A percentile compares a stretch with the other conserved stretches of the same genome.
Conservation (phyloP, 1,284 basidiomycete genomes). For the Rhizoctonia solani region DNA sequence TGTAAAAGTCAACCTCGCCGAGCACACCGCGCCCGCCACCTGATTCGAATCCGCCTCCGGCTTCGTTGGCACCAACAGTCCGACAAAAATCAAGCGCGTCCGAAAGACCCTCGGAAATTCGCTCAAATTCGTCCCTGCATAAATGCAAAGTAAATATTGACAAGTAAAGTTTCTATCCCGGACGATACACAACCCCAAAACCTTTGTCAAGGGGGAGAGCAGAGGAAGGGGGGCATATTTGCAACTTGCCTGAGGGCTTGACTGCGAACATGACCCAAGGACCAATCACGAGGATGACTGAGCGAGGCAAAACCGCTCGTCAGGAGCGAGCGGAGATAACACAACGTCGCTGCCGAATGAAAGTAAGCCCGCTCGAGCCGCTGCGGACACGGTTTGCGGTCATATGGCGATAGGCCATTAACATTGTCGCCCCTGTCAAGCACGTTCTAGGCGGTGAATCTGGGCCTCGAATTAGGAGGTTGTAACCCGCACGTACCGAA, state of each 20-base stretch:
- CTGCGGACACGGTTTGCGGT: slow-evolving; percentile 87
- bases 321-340: slow-evolving; percentile 87
- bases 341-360: slow-evolving; percentile 91
- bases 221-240: too few relatives aligned
- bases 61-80: slow-evolving; percentile 76
- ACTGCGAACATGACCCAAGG: slow-evolving; percentile 87
- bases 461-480: neutral
- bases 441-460: slow-evolving; percentile 1
- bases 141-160: neutral
- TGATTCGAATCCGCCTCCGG: slow-evolving; percentile 52
- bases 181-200: neutral
- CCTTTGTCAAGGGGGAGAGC: too few relatives aligned
- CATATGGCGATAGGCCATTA: slow-evolving; percentile 78
- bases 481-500: slow-evolving; percentile 71
- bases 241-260: slow-evolving; percentile 62
- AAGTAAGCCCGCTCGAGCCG: slow-evolving; percentile 91
- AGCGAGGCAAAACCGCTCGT: slow-evolving; percentile 90
- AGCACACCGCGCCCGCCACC: slow-evolving; percentile 74
- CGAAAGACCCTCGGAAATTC: slow-evolving; percentile 80
- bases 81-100: slow-evolving; percentile 93
- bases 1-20: slow-evolving; percentile 93
- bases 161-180: neutral
- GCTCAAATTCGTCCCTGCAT: slow-evolving; percentile 76
- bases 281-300: slow-evolving; percentile 91
- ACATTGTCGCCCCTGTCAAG: slow-evolving; percentile 87